Base-by-base conservation (phyloP, 2,329 filamentous ascomycete genomes). In the Amauroascus niger region DNA sequence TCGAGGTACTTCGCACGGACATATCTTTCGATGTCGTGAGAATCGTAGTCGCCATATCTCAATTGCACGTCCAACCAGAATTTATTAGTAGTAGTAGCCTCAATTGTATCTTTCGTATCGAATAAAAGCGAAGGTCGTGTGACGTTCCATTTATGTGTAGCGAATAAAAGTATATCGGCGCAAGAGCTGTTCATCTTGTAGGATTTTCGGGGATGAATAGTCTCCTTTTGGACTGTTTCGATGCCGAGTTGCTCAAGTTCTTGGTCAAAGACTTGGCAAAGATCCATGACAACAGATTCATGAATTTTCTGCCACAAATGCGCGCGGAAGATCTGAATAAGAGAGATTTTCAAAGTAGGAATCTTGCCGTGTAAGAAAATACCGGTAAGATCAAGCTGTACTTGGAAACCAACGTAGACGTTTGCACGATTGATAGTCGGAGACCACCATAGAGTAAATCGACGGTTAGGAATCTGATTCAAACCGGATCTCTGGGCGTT, bases 111-210 rank as follows among this genome's bases (percentile, higher is more conserved):
- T 75, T 97, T 97, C 49, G 88, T 96, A 63, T 98, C 93, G 66
- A 94, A 95, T 2, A 98, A 76, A 62, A 95, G 80, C 2, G 91
- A 97, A 1, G 93, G 94, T 2, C 88, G 79, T 0, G 90, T 96
- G 50, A 98, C 90, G 59, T 95, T 97, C 94, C 94, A 98, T 70
- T 97, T 98, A 75, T 97, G 93, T 59, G 87, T 95, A 35, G 93
- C 91, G 66, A 98, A 98, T 8, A 98, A 80, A 52, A 97, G 78
- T 59, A 98, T 96, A 69, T 98, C 93, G 3, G 94, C 93, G 65
- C 93, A 97, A 55, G 91, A 97, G 64, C 90, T 96, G 77, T 98
- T 98, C 93, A 98, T 98, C 81, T 98, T 98, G 81, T 98, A 98
- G 3, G 89, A 96, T 74, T 98, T 98, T 81, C 93, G 82, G 50